Conservation (phyloP, 768 basidiomycete species). For the Hortiboletus campestris region DNA sequence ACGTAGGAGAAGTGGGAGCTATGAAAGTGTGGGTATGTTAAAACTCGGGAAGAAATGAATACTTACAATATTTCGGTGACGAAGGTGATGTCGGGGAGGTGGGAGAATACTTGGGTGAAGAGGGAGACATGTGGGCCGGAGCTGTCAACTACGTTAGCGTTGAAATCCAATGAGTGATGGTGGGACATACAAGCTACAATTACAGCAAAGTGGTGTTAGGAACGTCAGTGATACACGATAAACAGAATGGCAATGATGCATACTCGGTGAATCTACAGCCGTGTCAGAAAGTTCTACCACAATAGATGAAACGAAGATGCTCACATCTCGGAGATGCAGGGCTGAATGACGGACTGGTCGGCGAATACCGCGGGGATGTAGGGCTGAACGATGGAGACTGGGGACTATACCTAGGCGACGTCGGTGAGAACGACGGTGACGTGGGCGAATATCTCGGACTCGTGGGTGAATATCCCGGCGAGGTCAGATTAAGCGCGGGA, state of each 20-base stretch:
- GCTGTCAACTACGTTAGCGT: constrained; percentile 40
- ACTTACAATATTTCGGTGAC: constrained; percentile 89
- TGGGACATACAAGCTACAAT: constrained; percentile 58
- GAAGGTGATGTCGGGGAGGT: constrained; percentile 91
- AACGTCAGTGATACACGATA: constrained; percentile 23
- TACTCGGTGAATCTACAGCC: constrained; percentile 74
- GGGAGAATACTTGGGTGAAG: constrained; percentile 91
- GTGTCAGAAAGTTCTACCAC: background rate
- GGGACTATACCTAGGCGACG: constrained; percentile 82
- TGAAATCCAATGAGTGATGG: background rate
- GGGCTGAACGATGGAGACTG: constrained; percentile 90
- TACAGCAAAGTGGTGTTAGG: background rate
- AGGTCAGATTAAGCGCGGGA: constrained; percentile 77
- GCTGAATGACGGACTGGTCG: constrained; percentile 88
- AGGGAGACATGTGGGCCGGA: constrained; percentile 80
- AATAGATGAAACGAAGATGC: constrained; percentile 26
- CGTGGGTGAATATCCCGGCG: constrained; percentile 65
- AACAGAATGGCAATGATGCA: constrained; percentile 32
- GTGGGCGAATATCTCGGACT: constrained; percentile 86
- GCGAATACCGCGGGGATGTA: constrained; percentile 86
- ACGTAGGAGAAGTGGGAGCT: constrained; percentile 87
- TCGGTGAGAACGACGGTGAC: constrained; percentile 81
- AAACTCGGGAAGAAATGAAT: background rate
- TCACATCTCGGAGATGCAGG: constrained; percentile 90
- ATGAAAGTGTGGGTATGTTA: constrained; percentile 12